Base-by-base conservation (phyloP, 768 basidiomycete species). In the Phylloporus scabripes region DNA sequence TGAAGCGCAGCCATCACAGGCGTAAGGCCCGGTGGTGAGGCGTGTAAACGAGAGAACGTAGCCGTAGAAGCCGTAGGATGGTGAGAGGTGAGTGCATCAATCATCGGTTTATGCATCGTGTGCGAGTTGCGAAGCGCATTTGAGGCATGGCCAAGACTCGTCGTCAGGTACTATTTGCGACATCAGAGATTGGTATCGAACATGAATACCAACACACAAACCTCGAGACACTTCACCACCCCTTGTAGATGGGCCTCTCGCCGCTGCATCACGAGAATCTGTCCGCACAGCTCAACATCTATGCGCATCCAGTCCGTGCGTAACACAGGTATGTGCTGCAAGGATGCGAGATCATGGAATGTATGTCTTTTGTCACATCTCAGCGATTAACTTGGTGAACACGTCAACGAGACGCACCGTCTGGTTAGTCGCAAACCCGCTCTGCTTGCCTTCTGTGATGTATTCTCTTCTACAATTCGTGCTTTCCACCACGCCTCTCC, bases 211-310 rank as follows among this genome's bases (percentile, higher is more conserved):
- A 38, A 31, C 33, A 15, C 24, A 52, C 70, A 21, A 58, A 77
- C 85, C 60, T 78, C 71, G 29, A 87, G 71, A 57, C 79, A 82
- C 15, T 74, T 69, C 11, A 82, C 60, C 26, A 87, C 79, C 59
- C 85, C 83, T 46, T 69, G 71, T 31, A 91, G 69, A 63, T 90
- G 87, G 50, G 73, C 70, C 60, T 83, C 82, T 57, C 87, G 74
- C 37, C 87, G 70, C 29, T 69, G 70, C 80, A 88, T 79, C 55
- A 84, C 76, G 18, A 91, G 70, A 41, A 86, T 62, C 60, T 90
- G 83, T 4, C 84, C 85, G 59, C 83, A 83, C 14, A 91, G 72
- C 57, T 85, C 86, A 32, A 89, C 88, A 57, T 91, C 88, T 36
- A 87, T 79, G 43, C 75, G 77, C 85, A 91, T 86, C 57, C 77